phyloP scores from a whole-genome alignment of 2,329 filamentous ascomycete species.

The Pyricularia grisea region DNA sequence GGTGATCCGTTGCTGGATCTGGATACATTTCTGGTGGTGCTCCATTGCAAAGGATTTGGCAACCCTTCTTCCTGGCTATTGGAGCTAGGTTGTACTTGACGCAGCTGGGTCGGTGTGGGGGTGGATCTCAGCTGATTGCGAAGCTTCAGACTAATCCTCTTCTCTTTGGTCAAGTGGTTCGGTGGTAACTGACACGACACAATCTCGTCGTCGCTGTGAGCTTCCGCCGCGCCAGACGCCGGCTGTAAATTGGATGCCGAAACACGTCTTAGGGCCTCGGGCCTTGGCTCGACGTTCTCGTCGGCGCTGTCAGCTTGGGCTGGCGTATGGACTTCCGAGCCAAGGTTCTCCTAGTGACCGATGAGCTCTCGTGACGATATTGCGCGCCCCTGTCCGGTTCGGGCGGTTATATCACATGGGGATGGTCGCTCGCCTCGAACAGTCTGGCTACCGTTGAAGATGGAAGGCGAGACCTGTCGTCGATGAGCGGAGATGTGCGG shows the following conservation, averaged over 20 bases:
- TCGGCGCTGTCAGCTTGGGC: background rate
- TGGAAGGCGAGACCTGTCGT: background rate
- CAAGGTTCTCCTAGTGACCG: conserved; percentile 15
- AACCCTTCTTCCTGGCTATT: background rate
- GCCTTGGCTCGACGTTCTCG: background rate
- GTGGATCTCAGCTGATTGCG: background rate
- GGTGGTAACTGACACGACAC: background rate
- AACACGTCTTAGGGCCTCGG: background rate
- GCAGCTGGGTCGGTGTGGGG: background rate
- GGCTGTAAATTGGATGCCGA: background rate
- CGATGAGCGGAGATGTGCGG: background rate
- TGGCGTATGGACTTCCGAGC: conserved; percentile 4
- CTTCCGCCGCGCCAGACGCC: background rate
- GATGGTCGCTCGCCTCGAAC: conserved; percentile 1
- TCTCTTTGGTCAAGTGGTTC: background rate
- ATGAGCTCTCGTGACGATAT: background rate
- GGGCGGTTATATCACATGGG: background rate
- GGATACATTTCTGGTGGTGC: background rate
- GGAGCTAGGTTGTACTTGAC: background rate
- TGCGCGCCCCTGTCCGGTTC: background rate
- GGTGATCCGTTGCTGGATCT: background rate
- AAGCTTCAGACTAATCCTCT: background rate
- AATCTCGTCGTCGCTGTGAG: background rate
- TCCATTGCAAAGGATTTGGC: background rate
- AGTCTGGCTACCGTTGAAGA: conserved; percentile 4